Evolutionary conservation across 371 early-diverging fungal species (phyloP).

Genomic region (Mortierella sp.): DNA sequence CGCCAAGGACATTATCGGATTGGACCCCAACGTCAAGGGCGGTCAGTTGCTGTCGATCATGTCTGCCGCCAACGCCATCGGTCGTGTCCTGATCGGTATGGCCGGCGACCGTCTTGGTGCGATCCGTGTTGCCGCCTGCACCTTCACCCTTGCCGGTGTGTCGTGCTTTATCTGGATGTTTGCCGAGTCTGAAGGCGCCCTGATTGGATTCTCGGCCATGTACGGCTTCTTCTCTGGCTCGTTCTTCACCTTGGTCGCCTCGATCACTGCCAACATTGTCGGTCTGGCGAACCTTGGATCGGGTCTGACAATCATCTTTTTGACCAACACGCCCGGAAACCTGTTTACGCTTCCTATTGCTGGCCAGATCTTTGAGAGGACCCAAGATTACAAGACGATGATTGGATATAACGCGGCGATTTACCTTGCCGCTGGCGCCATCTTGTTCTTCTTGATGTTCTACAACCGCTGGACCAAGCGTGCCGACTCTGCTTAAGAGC

Average conservation of each 20-base stretch:
- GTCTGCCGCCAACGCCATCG: constrained; percentile 71
- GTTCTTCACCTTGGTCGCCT: constrained; percentile 68
- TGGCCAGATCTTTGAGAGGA: constrained; percentile 61
- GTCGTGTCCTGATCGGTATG: constrained; percentile 66
- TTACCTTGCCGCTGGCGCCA: constrained; percentile 21
- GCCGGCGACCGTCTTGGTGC: constrained; percentile 54
- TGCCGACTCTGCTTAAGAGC: constrained; percentile 14
- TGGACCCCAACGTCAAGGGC: constrained; percentile 61
- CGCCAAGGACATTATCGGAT: constrained; percentile 38
- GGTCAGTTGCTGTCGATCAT: constrained; percentile 65
- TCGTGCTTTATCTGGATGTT: constrained; percentile 71
- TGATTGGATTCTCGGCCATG: constrained; percentile 65
- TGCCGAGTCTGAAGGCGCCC: constrained; percentile 60
- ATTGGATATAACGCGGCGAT: constrained; percentile 51
- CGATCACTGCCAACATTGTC: constrained; percentile 66
- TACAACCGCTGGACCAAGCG: constrained; percentile 50
- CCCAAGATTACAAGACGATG: constrained; percentile 56
- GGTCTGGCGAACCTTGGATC: constrained; percentile 67
- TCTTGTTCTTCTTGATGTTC: constrained; percentile 43
- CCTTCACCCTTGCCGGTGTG: constrained; percentile 59
- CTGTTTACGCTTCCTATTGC: constrained; percentile 73
- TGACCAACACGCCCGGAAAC: constrained; percentile 71
- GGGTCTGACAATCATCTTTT: constrained; percentile 68
- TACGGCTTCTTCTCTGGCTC: constrained; percentile 73
- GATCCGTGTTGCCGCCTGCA: constrained; percentile 56